These are phyloP conservation scores for Phylloporus scabripes DNA, from an alignment of 768 basidiomycete species.

Conservation along the genomic window DNA sequence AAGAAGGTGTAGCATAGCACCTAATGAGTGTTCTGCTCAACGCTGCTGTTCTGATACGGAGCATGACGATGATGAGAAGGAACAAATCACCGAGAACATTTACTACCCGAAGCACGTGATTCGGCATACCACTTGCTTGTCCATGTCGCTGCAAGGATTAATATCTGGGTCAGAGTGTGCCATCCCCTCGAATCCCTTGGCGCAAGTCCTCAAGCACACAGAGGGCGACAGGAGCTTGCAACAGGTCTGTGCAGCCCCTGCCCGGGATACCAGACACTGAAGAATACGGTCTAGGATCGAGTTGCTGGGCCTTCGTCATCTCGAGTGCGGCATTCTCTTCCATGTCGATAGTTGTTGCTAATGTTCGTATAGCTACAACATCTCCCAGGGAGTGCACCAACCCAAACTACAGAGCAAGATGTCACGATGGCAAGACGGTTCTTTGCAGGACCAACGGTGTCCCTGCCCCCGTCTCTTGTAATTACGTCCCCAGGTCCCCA, in stretches of 20 bases:
- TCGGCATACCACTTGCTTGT: not conserved
- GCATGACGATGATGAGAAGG: slow-evolving; percentile 8
- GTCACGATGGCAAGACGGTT: slow-evolving; percentile 73
- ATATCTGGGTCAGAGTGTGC: slow-evolving; percentile 91
- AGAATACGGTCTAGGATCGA: slow-evolving; percentile 50
- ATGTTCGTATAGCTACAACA: slow-evolving; percentile 55
- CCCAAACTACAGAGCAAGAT: slow-evolving; percentile 57
- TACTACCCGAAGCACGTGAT: slow-evolving; percentile 15
- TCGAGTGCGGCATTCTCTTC: slow-evolving; percentile 39
- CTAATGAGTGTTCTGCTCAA: slow-evolving; percentile 30
- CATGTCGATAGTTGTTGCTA: not conserved
- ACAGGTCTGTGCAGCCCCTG: slow-evolving; percentile 46
- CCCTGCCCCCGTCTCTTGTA: slow-evolving; percentile 32
- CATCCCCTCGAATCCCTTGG: slow-evolving; percentile 75
- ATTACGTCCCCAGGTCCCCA: slow-evolving; percentile 30
- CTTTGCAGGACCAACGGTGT: slow-evolving; percentile 47
- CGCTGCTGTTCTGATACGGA: slow-evolving; percentile 15
- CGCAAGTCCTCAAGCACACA: slow-evolving; percentile 85
- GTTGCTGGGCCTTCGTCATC: slow-evolving; percentile 68
- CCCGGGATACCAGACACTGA: not conserved
- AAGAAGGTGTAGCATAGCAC: slow-evolving; percentile 52
- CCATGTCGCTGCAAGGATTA: slow-evolving; percentile 72
- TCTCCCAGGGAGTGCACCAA: slow-evolving; percentile 54
- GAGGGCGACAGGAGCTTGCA: slow-evolving; percentile 86
- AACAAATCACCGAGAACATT: not conserved